Evolutionary conservation across 805 yeast species (phyloP), one percentile per base, ranked within the genome.

Genomic region (Ogataea ganodermae): DNA sequence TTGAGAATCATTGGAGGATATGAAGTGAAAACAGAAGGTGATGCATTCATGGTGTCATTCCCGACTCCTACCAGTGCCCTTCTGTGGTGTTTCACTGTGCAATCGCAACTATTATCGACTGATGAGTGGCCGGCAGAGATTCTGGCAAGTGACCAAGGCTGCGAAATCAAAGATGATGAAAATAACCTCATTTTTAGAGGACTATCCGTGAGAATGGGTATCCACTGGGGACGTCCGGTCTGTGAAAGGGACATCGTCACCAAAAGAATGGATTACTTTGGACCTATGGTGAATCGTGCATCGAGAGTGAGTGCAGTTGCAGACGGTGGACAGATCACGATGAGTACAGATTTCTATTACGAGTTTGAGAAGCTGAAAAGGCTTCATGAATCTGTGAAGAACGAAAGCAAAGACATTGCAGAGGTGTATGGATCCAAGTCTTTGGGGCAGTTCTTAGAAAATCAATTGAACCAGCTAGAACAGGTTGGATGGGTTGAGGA

Each of bases 1-100:
- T 70, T 94, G 52, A 79, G 97, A 57, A 84, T 91, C 40, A 89
- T 88, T 62, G 97, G 98, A 28, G 99, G 99, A 2, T 94, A 94
- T 64, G 99, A 94, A 66, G 99, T 94, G 22, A 94, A 94, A 65
- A 94, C 97, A 1, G 99, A 94, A 80, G 99, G 99, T 62, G 99
- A 94, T 74, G 96, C 99, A 0, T 94, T 94, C 59, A 91, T 94
- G 89, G 97, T 94, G 12, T 89, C 97, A 10, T 94, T 94, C 66
- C 96, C 97, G 0, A 84, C 96, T 0, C 92, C 96, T 0, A 80
- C 92, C 0, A 77, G 92, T 16, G 98, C 98, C 0, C 72, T 94
- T 51, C 74, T 89, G 30, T 94, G 99, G 98, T 89, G 97, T 72
- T 83, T 91, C 65, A 84, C 87, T 40, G 96, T 92, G 5, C 99